Conservation (phyloP, 139 green algal species). For the Chlamydomonas sp. region DNA sequence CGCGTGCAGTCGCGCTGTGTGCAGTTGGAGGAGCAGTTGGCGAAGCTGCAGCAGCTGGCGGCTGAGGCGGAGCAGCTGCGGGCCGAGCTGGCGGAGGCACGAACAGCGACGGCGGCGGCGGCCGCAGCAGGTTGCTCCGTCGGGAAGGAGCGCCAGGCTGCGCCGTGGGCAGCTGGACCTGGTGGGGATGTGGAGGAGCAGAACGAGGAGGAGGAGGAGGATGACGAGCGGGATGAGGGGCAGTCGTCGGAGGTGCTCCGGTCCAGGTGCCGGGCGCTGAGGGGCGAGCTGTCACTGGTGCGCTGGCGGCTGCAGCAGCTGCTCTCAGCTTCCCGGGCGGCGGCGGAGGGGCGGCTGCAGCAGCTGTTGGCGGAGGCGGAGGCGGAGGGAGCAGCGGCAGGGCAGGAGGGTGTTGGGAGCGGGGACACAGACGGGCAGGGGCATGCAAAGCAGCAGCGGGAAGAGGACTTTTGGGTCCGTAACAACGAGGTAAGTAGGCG, state of each 20-base stretch:
- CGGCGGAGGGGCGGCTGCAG: slow-evolving; percentile 16
- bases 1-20: not conserved
- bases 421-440: no score
- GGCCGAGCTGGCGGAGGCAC: not conserved
- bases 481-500: slow-evolving; percentile 2
- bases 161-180: not conserved
- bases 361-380: not conserved
- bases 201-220: not conserved
- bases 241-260: not conserved
- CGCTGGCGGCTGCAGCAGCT: not conserved
- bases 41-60: not conserved
- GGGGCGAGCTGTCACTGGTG: slow-evolving; percentile 4
- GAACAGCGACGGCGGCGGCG: not conserved
- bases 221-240: not conserved
- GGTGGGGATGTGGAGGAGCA: not conserved
- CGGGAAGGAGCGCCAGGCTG: not conserved
- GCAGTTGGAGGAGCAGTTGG: not conserved
- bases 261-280: slow-evolving; percentile 2
- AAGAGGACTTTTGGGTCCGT: slow-evolving; percentile 4
- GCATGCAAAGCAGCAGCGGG: not conserved
- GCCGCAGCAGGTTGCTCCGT: not conserved
- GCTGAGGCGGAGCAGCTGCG: not conserved
- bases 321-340: not conserved
- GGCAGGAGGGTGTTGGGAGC: not conserved
- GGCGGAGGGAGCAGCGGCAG: not conserved